Percentiles rank a stretch among this genome's conserved stretches.
Evolutionary conservation across 140 eudicot genomes (phyloP).

Genomic region (Senecio squalidus): DNA sequence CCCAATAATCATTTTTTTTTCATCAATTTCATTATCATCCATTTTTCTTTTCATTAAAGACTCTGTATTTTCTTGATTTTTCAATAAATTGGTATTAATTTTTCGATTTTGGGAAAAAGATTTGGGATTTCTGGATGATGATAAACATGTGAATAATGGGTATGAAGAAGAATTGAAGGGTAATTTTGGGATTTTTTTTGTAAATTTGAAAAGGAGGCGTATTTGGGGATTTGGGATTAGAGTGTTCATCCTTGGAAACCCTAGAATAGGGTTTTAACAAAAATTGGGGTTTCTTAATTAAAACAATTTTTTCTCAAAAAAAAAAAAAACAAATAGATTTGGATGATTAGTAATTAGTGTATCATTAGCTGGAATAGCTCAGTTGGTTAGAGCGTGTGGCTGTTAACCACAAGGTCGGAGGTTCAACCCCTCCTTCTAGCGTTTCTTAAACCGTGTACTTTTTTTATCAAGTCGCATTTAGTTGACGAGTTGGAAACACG

Average conservation of each 20-base stretch:
- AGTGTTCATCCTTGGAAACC: no score
- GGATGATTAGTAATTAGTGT: fast-evolving
- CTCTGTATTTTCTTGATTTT: constrained; percentile 28
- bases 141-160: constrained; percentile 25
- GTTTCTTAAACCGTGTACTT: neutral
- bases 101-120: constrained; percentile 4
- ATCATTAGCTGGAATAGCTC: constrained; percentile 58
- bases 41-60: constrained; percentile 2
- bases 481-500: no score
- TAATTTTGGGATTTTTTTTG: constrained; percentile 14
- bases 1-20: constrained; percentile 28
- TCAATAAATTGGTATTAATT: constrained; percentile 22
- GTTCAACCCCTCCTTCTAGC: constrained; percentile 81
- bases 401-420: constrained; percentile 90
- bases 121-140: constrained; percentile 25
- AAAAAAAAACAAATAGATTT: no score
- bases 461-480: no score
- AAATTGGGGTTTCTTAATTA: no score
- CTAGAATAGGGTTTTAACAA: no score
- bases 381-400: constrained; percentile 90
- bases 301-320: no score
- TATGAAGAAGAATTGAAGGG: constrained; percentile 22
- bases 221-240: no score
- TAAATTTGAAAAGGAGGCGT: constrained; percentile 61
- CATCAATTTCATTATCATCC: constrained; percentile 6